Conservation (phyloP, 768 basidiomycete species). For the Leucocoprinus birnbaumii region DNA sequence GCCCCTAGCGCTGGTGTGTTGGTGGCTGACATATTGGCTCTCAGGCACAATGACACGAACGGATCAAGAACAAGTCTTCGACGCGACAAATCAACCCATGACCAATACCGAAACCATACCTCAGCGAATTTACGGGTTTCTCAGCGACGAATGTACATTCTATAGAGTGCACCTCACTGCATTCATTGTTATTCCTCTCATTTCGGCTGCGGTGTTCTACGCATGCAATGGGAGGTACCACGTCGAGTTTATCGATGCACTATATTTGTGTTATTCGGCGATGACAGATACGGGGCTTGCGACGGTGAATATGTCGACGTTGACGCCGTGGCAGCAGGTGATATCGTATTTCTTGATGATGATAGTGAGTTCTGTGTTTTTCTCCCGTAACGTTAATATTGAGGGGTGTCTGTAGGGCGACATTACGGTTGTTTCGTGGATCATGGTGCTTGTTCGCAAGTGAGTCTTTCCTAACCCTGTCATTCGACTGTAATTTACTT, state of each 20-base stretch:
- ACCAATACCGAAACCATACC: neutral
- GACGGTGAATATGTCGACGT: constrained; percentile 47
- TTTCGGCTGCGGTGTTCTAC: constrained; percentile 64
- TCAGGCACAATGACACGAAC: no score
- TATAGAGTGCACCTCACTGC: constrained; percentile 48
- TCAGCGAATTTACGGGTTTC: neutral
- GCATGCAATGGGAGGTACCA: constrained; percentile 53
- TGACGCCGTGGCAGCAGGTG: constrained; percentile 46
- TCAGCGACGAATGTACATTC: constrained; percentile 34
- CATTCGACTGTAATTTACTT: neutral
- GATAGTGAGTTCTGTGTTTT: constrained; percentile 27
- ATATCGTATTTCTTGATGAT: constrained; percentile 54
- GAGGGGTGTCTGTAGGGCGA: constrained; percentile 31
- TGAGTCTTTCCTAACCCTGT: constrained; percentile 18
- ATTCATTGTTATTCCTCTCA: constrained; percentile 55
- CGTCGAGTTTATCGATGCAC: constrained; percentile 49
- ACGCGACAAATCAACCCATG: no score
- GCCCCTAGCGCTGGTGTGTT: no score
- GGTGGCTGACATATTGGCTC: no score
- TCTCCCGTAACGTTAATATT: neutral
- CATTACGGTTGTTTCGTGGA: constrained; percentile 54
- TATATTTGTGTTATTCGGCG: constrained; percentile 62
- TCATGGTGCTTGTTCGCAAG: constrained; percentile 66
- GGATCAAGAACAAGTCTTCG: no score
- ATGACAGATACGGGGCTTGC: constrained; percentile 49